phyloP scores from a whole-genome alignment of 306 rosid genomes.

The Acacia crassicarpa region DNA sequence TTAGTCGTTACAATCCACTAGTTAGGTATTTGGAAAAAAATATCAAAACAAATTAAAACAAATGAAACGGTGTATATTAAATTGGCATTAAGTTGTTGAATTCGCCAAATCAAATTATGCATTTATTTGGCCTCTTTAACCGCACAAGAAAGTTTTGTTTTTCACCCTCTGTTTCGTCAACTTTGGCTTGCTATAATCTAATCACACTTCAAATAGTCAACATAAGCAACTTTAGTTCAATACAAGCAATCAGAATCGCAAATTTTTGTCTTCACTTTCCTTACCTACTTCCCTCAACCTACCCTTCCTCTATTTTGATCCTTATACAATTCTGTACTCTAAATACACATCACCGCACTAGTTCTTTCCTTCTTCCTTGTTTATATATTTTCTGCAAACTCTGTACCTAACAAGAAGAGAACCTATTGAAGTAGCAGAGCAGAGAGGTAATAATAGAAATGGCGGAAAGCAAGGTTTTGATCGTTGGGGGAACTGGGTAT shows the following conservation, averaged over 20 bases:
- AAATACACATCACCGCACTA: not conserved
- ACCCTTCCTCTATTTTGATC: not conserved
- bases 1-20: too few relatives aligned
- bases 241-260: not conserved
- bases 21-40: too few relatives aligned
- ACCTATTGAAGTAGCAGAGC: not conserved
- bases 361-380: not conserved
- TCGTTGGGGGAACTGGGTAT: conserved; percentile 86
- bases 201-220: not conserved
- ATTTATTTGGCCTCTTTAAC: too few relatives aligned
- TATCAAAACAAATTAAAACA: too few relatives aligned
- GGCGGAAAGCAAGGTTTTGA: conserved; percentile 74
- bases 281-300: not conserved
- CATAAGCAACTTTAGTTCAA: not conserved
- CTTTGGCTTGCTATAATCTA: too few relatives aligned
- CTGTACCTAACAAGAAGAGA: not conserved
- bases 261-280: not conserved
- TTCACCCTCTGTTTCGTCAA: too few relatives aligned
- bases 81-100: too few relatives aligned
- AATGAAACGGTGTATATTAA: too few relatives aligned
- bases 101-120: too few relatives aligned
- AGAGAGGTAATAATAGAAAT: not conserved
- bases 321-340: not conserved
- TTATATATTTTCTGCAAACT: not conserved
- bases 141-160: too few relatives aligned